These are phyloP conservation scores for Barnettozyma californica DNA, from an alignment of 805 yeast genomes.

Conservation along the genomic window DNA sequence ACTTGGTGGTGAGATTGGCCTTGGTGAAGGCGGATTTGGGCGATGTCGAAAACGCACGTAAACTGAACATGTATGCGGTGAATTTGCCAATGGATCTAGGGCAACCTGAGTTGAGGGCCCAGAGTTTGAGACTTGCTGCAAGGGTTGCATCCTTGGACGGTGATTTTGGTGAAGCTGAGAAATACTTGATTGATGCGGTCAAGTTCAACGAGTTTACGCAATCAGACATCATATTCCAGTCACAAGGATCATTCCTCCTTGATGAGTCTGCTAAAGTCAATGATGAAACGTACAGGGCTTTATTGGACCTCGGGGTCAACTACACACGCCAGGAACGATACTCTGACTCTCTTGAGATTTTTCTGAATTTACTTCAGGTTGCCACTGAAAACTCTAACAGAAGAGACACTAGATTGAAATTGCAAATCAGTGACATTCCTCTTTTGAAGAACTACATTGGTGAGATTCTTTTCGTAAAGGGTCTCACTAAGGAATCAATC, in stretches of 20 bases:
- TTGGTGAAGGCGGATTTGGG: conserved; percentile 27
- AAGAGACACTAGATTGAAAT: background rate
- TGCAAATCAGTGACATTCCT: conserved; percentile 25
- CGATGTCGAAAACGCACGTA: conserved; percentile 22
- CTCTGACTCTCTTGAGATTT: conserved; percentile 29
- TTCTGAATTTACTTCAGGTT: conserved; percentile 26
- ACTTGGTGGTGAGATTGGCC: conserved; percentile 36
- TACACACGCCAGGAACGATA: conserved; percentile 17
- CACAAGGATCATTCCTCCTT: conserved; percentile 17
- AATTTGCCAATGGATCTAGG: conserved; percentile 29
- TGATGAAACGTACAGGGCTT: conserved; percentile 20
- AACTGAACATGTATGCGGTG: conserved; percentile 26
- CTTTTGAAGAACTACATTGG: conserved; percentile 37
- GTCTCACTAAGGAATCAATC: conserved; percentile 30
- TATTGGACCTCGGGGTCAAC: conserved; percentile 23
- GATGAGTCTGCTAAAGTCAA: conserved; percentile 13
- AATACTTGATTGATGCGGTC: conserved; percentile 27
- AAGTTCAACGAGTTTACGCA: conserved; percentile 21
- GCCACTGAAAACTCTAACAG: conserved; percentile 2
- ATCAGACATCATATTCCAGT: conserved; percentile 14
- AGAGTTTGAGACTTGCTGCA: conserved; percentile 34
- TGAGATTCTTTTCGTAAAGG: conserved; percentile 36
- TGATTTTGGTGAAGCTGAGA: conserved; percentile 24
- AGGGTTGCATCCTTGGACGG: conserved; percentile 23
- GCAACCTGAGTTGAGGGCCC: conserved; percentile 15